Conservation (phyloP, 1,284 basidiomycete species). For the Ustilago trichophora region DNA sequence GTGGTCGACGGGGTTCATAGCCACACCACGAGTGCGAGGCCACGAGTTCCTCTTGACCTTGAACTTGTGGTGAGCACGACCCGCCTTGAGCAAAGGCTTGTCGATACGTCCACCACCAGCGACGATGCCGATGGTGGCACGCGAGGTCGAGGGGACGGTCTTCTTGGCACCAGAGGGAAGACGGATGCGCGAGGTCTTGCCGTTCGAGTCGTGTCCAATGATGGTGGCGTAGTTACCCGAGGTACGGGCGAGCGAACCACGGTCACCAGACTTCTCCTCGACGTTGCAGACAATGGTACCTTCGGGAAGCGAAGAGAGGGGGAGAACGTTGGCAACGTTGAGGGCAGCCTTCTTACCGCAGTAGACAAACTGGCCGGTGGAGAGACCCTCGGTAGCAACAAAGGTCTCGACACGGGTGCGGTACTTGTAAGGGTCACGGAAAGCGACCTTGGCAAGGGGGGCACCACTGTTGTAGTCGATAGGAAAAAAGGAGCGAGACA, state of each 20-base stretch:
- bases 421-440: slow-evolving; percentile 99
- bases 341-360: slow-evolving; percentile 97
- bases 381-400: slow-evolving; percentile 96
- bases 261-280: slow-evolving; percentile 97
- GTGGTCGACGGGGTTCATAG: slow-evolving; percentile 67
- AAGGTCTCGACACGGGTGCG: slow-evolving; percentile 98
- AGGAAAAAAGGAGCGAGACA: too few relatives aligned
- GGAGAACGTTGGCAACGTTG: slow-evolving; percentile 95
- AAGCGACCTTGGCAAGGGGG: slow-evolving; percentile 96
- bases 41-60: slow-evolving; percentile 67
- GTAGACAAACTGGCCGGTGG: slow-evolving; percentile 96
- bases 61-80: slow-evolving; percentile 66
- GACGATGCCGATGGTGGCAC: slow-evolving; percentile 95
- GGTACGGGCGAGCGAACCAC: slow-evolving; percentile 93
- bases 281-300: slow-evolving; percentile 99
- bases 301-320: slow-evolving; percentile 90
- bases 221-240: slow-evolving; percentile 99
- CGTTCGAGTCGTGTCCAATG: slow-evolving; percentile 93
- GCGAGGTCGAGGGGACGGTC: slow-evolving; percentile 83
- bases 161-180: slow-evolving; percentile 96
- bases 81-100: slow-evolving; percentile 66
- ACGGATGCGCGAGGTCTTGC: slow-evolving; percentile 91
- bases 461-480: slow-evolving; percentile 89
- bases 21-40: slow-evolving; percentile 67
- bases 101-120: slow-evolving; percentile 95